Conservation (phyloP, 2,329 filamentous ascomycete genomes). For the Epichloe scottii region DNA sequence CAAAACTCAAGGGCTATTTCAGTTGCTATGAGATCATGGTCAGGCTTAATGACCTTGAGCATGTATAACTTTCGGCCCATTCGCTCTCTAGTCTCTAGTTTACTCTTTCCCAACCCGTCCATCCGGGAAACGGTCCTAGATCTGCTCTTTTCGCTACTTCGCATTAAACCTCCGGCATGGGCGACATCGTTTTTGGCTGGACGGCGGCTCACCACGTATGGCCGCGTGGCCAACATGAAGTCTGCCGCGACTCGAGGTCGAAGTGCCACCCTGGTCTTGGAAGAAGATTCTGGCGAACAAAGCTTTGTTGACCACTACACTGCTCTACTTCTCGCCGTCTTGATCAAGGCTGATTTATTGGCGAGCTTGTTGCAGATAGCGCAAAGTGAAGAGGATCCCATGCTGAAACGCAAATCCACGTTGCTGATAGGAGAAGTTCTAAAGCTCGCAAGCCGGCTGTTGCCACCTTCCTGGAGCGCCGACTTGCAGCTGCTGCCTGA, state of each 20-base stretch:
- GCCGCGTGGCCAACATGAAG: conserved; percentile 78
- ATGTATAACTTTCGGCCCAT: conserved; percentile 82
- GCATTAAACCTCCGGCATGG: conserved; percentile 88
- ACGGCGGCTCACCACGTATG: conserved; percentile 85
- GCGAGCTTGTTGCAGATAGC: conserved; percentile 50
- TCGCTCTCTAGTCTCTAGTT: conserved; percentile 58
- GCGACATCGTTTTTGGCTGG: conserved; percentile 91
- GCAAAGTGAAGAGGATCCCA: conserved; percentile 53
- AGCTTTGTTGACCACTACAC: conserved; percentile 93
- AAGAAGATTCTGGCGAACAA: conserved; percentile 59
- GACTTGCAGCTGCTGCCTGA: conserved; percentile 80
- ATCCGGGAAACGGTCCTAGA: conserved; percentile 73
- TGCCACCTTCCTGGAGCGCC: conserved; percentile 72
- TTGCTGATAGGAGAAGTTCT: conserved; percentile 83
- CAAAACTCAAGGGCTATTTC: conserved; percentile 87
- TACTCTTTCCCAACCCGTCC: conserved; percentile 42
- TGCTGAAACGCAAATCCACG: conserved; percentile 76
- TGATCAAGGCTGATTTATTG: conserved; percentile 70
- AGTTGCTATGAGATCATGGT: conserved; percentile 86
- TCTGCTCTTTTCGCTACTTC: conserved; percentile 63
- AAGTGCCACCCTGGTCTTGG: conserved; percentile 39
- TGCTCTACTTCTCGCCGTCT: conserved; percentile 70
- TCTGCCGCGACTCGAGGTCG: conserved; percentile 38
- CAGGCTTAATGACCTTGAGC: conserved; percentile 75
- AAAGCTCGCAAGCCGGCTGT: conserved; percentile 73